phyloP scores from a whole-genome alignment of 208 protist species.

The Leishmania mexicana region DNA sequence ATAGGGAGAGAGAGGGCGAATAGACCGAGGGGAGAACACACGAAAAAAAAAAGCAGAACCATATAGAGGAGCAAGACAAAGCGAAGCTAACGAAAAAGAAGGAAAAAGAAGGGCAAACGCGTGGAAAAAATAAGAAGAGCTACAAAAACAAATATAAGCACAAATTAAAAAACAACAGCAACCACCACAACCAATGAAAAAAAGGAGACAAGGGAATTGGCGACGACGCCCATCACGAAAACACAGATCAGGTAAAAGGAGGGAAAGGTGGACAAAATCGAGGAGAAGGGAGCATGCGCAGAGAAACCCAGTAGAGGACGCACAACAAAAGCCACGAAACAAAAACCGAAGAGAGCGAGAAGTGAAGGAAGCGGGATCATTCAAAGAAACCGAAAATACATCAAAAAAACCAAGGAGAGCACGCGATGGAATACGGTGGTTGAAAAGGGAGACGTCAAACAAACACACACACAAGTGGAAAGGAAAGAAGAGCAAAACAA shows the following conservation, averaged over 20 bases:
- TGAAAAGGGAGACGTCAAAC: not conserved
- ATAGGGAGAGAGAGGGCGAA: not conserved
- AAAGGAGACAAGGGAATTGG: not conserved
- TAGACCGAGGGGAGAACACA: too few species aligned
- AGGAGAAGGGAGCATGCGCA: not conserved
- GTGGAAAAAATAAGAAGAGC: not conserved
- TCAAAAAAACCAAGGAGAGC: not conserved
- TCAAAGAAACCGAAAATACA: not conserved
- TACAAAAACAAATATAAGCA: not conserved
- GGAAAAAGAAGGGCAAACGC: not conserved
- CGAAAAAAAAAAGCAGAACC: not conserved
- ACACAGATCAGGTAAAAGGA: not conserved
- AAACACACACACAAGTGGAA: not conserved
- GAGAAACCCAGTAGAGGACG: not conserved
- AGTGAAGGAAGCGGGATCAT: not conserved
- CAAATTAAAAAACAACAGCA: not conserved
- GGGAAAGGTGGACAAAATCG: not conserved
- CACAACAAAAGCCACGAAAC: not conserved
- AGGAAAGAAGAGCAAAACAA: not conserved
- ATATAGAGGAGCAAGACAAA: not conserved
- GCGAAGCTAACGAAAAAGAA: not conserved
- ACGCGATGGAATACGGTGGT: not conserved
- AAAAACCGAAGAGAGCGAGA: not conserved
- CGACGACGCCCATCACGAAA: not conserved
- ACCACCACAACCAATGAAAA: not conserved